Evolutionary conservation across 495 filamentous ascomycete species (phyloP).

Genomic region (Lineolata rhizophorae): DNA sequence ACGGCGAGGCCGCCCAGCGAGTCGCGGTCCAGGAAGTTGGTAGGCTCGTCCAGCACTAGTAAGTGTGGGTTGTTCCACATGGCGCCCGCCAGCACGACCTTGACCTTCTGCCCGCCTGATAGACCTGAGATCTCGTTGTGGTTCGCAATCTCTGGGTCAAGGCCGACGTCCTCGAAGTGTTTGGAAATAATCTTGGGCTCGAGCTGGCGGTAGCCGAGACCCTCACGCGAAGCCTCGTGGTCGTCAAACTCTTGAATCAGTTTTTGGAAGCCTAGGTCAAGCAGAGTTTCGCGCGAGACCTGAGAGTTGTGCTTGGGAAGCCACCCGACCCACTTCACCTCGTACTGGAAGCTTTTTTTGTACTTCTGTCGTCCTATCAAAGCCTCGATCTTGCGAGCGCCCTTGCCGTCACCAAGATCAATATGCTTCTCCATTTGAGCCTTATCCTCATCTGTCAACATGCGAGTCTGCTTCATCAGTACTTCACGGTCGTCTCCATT

Average conservation of each 20-base stretch:
- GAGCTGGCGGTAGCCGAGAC: constrained; percentile 82
- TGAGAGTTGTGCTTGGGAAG: constrained; percentile 85
- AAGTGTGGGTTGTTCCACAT: constrained; percentile 99
- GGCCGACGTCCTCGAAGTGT: constrained; percentile 91
- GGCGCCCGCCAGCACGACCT: constrained; percentile 75
- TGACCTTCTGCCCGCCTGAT: constrained; percentile 98
- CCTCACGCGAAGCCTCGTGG: constrained; percentile 91
- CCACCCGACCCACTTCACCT: constrained; percentile 80
- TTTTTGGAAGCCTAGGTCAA: constrained; percentile 78
- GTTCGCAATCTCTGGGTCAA: constrained; percentile 94
- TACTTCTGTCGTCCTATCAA: constrained; percentile 94
- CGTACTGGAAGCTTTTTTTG: constrained; percentile 99
- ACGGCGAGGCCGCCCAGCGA: constrained; percentile 87
- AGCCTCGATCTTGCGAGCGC: constrained; percentile 55
- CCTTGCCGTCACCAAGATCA: constrained; percentile 63
- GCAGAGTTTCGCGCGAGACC: constrained; percentile 80
- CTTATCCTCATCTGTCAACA: constrained; percentile 64
- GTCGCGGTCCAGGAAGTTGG: constrained; percentile 97
- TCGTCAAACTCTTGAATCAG: constrained; percentile 95
- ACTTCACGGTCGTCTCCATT: constrained; percentile 96
- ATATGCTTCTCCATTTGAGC: constrained; percentile 78
- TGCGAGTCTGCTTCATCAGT: constrained; percentile 87
- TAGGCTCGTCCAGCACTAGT: constrained; percentile 93
- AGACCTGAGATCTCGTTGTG: constrained; percentile 96
- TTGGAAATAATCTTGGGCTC: constrained; percentile 85